A percentile compares a stretch with the other conserved stretches of the same genome.
Conservation (phyloP, 2,329 filamentous ascomycete species). For the Colletotrichum australisinense region DNA sequence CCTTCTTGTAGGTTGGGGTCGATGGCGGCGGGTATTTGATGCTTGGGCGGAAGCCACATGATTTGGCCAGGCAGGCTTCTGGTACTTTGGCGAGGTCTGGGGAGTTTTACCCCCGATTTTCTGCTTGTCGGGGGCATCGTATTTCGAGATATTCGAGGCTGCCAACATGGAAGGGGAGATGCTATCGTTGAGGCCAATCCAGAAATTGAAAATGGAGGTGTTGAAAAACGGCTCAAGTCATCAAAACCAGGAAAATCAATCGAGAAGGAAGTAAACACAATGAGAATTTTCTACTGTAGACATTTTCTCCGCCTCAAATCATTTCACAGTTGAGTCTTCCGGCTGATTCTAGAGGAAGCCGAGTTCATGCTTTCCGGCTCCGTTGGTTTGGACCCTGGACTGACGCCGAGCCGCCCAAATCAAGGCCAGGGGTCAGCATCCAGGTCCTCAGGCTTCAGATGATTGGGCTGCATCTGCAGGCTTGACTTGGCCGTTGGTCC, state of each 20-base stretch:
- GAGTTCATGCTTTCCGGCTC: too few relatives aligned
- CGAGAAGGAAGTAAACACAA: too few relatives aligned
- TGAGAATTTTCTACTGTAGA: too few relatives aligned
- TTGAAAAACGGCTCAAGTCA: too few relatives aligned
- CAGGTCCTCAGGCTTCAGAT: neutral
- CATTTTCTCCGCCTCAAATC: too few relatives aligned
- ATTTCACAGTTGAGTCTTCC: too few relatives aligned
- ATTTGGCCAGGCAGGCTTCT: neutral
- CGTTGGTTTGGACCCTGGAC: too few relatives aligned
- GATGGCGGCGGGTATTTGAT: neutral
- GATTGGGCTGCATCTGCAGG: neutral
- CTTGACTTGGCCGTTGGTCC: neutral
- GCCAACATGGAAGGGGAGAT: neutral
- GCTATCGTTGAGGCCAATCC: neutral
- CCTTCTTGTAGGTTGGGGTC: neutral
- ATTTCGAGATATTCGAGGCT: neutral
- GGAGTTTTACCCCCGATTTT: neutral
- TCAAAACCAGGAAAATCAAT: too few relatives aligned
- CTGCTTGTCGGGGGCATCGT: neutral
- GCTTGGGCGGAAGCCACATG: neutral
- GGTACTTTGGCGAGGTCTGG: neutral
- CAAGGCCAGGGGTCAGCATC: neutral
- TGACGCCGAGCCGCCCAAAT: neutral
- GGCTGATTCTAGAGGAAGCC: too few relatives aligned
- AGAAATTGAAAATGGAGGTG: too few relatives aligned